These are phyloP conservation scores for Sphagnum fallax DNA, from an alignment of 228 moss, liverwort and hornwort genomes.

Conservation along the genomic window DNA sequence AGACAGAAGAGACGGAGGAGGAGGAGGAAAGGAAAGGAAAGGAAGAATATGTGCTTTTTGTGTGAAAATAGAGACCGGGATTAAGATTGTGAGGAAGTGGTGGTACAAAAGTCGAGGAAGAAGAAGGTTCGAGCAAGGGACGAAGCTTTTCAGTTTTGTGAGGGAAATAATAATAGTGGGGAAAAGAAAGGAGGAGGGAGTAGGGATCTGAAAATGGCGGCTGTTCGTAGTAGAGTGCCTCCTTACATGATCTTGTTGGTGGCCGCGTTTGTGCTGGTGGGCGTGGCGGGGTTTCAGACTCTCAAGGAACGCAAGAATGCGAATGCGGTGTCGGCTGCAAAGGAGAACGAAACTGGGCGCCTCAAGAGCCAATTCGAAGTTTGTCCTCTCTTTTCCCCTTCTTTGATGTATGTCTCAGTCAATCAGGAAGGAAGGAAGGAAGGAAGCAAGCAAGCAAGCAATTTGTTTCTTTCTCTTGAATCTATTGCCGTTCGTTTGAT, in stretches of 20 bases:
- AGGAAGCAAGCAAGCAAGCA: too few relatives aligned
- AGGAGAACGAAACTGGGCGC: constrained; percentile 29
- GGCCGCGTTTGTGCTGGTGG: constrained; percentile 41
- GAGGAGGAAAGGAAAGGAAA: too few relatives aligned
- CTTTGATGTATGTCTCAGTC: background rate
- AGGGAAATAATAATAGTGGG: background rate
- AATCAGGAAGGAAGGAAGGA: too few relatives aligned
- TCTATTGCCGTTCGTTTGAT: too few relatives aligned
- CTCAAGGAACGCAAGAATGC: constrained; percentile 39
- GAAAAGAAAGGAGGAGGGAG: constrained; percentile 9
- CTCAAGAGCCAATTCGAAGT: constrained; percentile 23
- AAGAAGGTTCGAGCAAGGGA: too few relatives aligned
- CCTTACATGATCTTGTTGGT: constrained; percentile 25
- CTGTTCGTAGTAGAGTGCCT: constrained; percentile 29
- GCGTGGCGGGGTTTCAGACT: constrained; percentile 38
- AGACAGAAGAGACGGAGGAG: too few relatives aligned
- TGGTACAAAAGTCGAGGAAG: too few relatives aligned
- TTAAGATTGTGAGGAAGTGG: too few relatives aligned
- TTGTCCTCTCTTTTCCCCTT: constrained; percentile 3
- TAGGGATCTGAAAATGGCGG: constrained; percentile 23
- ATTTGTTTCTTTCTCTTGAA: too few relatives aligned
- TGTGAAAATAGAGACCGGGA: too few relatives aligned
- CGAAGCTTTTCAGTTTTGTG: too few relatives aligned
- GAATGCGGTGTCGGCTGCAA: constrained; percentile 17
- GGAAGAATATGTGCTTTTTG: too few relatives aligned